Evolutionary conservation across 106 monocot species (phyloP), one percentile per base, ranked within the genome.

Genomic region (Platanthera guangdongensis): DNA sequence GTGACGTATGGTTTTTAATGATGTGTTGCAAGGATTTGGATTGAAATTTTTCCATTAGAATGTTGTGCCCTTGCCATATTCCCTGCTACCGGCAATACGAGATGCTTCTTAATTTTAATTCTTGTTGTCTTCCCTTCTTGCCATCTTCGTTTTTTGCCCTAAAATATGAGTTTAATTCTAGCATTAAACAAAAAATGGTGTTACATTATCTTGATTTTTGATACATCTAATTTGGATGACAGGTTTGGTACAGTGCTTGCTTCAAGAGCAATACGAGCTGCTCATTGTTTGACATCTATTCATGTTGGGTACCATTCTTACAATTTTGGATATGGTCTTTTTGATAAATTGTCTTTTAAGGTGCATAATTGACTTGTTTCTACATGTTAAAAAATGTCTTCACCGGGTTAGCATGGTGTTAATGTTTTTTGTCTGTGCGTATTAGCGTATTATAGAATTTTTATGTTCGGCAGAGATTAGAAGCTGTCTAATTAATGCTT

Each of bases 251-350:
- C 46, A 47, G 83, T 96, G 76, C 83, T 97, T 32, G 87, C 96
- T 78, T 97, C 96, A 57, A 89, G 93, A 76, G 91, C 96, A 77
- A 97, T 97, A 57, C 81, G 93, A 83, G 96, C 96, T 84, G 93
- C 93, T 80, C 96, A 97, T 84, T 94, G 93, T 79, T 89, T 94
- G 85, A 97, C 96, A 78, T 97, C 96, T 39, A 91, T 97, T 80
- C 96, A 97, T 86, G 96, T 97, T 70, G 68, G 80, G 25, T 30
- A 4, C 5, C 22, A 13, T 47, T 65, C 10, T 53, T 47, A 14
- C 7, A 50, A 4, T 70, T 75, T 57, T 71, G 7, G 4, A 50
- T 74, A 53, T 62, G 21, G 57, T 16, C 13, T 1, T 30, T 25
- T 65, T 65, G 22, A 28, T 65, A 10, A 10, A 64, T 8, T 39